Evolutionary conservation across 2,329 filamentous ascomycete species (phyloP).

Genomic region (Sphaceloma murrayae): DNA sequence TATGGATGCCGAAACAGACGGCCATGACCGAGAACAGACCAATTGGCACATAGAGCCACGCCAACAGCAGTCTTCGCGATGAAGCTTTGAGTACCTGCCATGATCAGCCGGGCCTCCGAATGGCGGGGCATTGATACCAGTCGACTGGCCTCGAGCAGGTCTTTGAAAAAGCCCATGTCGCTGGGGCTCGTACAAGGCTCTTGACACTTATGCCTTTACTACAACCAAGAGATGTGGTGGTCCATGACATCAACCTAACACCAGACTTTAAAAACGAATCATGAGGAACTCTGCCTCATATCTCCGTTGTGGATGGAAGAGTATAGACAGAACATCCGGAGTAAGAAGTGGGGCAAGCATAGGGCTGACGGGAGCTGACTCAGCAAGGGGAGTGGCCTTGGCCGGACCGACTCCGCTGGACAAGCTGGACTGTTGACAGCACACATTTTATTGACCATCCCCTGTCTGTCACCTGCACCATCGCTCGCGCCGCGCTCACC

Average conservation of each 20-base stretch:
- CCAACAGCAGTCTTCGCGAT: slow-evolving; percentile 22
- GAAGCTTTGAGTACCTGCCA: slow-evolving; percentile 29
- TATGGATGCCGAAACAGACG: slow-evolving; percentile 35
- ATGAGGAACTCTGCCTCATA: no score
- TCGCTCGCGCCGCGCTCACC: background rate
- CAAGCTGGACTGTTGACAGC: background rate
- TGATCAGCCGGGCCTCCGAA: background rate
- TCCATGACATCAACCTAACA: no score
- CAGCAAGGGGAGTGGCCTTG: background rate
- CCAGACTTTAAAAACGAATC: no score
- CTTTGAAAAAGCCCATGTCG: no score
- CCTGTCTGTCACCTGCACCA: slow-evolving; percentile 38
- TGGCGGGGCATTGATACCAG: background rate
- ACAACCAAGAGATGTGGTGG: no score
- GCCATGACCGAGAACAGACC: slow-evolving; percentile 33
- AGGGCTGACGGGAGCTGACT: slow-evolving; percentile 13
- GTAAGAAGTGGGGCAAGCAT: no score
- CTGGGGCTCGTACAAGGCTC: no score
- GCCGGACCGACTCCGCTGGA: background rate
- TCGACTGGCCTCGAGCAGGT: background rate
- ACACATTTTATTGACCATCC: slow-evolving; percentile 9
- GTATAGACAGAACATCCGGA: no score
- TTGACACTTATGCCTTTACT: no score
- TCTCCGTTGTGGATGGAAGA: no score
- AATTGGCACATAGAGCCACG: slow-evolving; percentile 45